A percentile compares a stretch with the other conserved stretches of the same genome.
These are phyloP conservation scores for Termitomyces sp. DNA, from an alignment of 768 basidiomycete species.

Conservation along the genomic window DNA sequence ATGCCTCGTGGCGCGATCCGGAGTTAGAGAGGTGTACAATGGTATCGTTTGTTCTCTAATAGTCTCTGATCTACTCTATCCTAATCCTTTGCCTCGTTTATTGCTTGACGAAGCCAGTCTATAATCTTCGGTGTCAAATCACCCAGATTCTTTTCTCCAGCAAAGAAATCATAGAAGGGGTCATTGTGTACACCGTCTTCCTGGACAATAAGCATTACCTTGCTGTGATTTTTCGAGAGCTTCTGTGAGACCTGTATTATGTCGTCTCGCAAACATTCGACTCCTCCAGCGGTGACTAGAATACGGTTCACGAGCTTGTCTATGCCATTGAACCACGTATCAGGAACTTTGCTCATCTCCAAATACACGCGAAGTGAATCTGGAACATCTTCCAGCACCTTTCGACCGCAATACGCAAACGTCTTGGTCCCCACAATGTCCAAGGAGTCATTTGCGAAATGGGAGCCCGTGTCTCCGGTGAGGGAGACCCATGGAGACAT, in stretches of 20 bases:
- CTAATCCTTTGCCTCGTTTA: not conserved
- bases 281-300: conserved; percentile 26
- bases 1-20: not conserved
- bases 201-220: conserved; percentile 18
- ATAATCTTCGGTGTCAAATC: conserved; percentile 15
- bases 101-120: conserved; percentile 18
- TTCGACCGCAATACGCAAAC: conserved; percentile 8
- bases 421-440: conserved; percentile 12
- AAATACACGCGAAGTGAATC: conserved; percentile 18
- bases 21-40: not conserved
- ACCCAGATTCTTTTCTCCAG: conserved; percentile 11
- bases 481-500: conserved; percentile 27
- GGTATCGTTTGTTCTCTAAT: not conserved
- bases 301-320: conserved; percentile 25
- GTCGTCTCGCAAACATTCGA: conserved; percentile 26
- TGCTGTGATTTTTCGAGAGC: conserved; percentile 7
- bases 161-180: conserved; percentile 17
- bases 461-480: conserved; percentile 8
- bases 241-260: conserved; percentile 17
- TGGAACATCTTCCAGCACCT: conserved; percentile 9
- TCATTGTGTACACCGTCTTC: conserved; percentile 28
- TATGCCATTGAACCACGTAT: conserved; percentile 25
- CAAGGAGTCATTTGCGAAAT: conserved; percentile 7
- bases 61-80: not conserved
- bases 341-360: conserved; percentile 23